A percentile compares a stretch with the other conserved stretches of the same genome.
Conservation (phyloP, 1,139 yeast genomes). For the Taphrina betulina region DNA sequence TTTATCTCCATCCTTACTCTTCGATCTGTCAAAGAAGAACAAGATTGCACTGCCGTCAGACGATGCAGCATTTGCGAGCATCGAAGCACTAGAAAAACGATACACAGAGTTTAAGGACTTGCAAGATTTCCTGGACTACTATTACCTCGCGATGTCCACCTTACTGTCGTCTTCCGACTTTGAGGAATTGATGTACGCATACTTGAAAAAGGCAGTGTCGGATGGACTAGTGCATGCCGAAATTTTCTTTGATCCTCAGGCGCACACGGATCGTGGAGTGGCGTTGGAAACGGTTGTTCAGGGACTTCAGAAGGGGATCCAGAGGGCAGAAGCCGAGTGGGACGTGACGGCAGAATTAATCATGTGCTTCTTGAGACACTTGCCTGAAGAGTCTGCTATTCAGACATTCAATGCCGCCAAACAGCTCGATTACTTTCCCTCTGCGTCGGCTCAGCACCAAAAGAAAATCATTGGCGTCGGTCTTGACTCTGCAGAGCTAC, state of each 20-base stretch:
- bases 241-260: slow-evolving; percentile 80
- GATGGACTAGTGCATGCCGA: slow-evolving; percentile 67
- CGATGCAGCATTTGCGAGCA: slow-evolving; percentile 55
- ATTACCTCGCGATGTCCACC: slow-evolving; percentile 76
- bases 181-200: slow-evolving; percentile 71
- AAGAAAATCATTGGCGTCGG: slow-evolving; percentile 72
- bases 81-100: slow-evolving; percentile 56
- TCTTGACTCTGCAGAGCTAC: slow-evolving; percentile 70
- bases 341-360: slow-evolving; percentile 68
- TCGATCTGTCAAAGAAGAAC: slow-evolving; percentile 61
- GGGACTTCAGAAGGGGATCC: slow-evolving; percentile 66
- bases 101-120: slow-evolving; percentile 61
- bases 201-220: slow-evolving; percentile 58
- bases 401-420: slow-evolving; percentile 51
- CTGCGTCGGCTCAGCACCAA: slow-evolving; percentile 40
- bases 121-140: slow-evolving; percentile 73
- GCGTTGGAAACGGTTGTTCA: slow-evolving; percentile 57
- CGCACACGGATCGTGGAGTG: slow-evolving; percentile 68
- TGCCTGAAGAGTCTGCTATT: slow-evolving; percentile 59
- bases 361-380: slow-evolving; percentile 76
- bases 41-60: slow-evolving; percentile 55
- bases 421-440: slow-evolving; percentile 51
- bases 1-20: slow-evolving; percentile 66
- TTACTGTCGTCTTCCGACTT: slow-evolving; percentile 65
- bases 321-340: slow-evolving; percentile 55